Evolutionary conservation across 345 rosid genomes (phyloP), one percentile per base, ranked within the genome.

Genomic region (Gossypium turneri): DNA sequence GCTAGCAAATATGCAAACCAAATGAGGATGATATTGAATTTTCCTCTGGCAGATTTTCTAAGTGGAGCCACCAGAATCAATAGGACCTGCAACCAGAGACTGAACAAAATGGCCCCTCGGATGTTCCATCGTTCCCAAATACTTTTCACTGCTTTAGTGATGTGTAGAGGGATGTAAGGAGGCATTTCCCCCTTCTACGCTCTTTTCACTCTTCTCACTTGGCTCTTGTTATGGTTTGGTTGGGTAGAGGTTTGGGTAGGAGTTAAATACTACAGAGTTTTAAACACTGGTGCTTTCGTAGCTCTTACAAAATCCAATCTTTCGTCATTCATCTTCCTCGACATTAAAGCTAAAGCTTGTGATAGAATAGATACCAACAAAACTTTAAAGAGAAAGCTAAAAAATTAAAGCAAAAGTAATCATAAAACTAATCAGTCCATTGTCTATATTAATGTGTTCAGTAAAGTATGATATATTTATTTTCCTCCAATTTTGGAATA

Each of bases 1-100:
- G 84, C 81, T 4, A 78, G 25, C 53, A 78, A 61, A 66, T 81
- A 81, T 41, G 79, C 74, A 4, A 45, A 44, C 84, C 84, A 75
- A 20, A 81, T 78, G 41, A 81, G 22, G 4, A 19, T 3, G 27
- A 34, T 24, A 1, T 58, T 43, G 10, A 27, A 0, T 19, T 7
- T 9, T 16, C 17, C 38, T 34, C 51, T 43, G 0, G 74, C 51
- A 16, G 75, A 57, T 73, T 74, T 81, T 43, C 81, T 41, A 38
- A 17, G 8, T 10, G 81, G 75, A 9, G 81, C 65, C 12, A 64
- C 7, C 0, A 78, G 25, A 56, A 71, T 64, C 7, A 81, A 73
- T 43, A 81, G 2, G 16, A 25, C 24, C 20, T 81, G 84, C 34
- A 81, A 27, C 8, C 8, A 16, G 29, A 81, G 84, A 59, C 84